phyloP scores from a whole-genome alignment of 352 stramenopile genomes.

The Phytophthora cryptogea region DNA sequence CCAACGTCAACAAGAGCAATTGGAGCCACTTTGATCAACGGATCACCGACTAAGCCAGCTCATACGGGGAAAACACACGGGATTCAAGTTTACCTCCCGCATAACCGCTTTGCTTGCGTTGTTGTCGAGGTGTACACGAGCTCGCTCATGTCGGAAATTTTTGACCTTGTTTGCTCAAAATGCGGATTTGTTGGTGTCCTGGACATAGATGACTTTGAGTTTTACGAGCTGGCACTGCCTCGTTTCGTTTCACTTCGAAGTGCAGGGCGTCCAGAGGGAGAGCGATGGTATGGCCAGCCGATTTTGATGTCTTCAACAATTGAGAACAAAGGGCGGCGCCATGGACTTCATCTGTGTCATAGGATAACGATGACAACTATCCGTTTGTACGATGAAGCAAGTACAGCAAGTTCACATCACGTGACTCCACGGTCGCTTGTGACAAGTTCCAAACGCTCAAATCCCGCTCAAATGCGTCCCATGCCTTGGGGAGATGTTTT shows the following conservation, averaged over 20 bases:
- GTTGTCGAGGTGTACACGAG: conserved; percentile 64
- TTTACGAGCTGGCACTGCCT: conserved; percentile 81
- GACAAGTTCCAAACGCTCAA: conserved; percentile 73
- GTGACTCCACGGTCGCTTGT: conserved; percentile 75
- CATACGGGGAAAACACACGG: conserved; percentile 44
- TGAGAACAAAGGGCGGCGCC: conserved; percentile 59
- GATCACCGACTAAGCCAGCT: conserved; percentile 50
- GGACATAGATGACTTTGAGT: conserved; percentile 82
- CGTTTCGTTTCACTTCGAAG: conserved; percentile 88
- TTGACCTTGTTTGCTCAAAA: conserved; percentile 75
- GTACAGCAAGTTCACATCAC: conserved; percentile 85
- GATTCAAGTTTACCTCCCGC: conserved; percentile 83
- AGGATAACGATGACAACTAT: conserved; percentile 89
- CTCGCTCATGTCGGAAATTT: conserved; percentile 71
- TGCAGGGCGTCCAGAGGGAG: conserved; percentile 78
- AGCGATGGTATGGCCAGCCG: conserved; percentile 82
- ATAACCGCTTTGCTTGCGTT: conserved; percentile 86
- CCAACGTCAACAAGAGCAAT: conserved; percentile 66
- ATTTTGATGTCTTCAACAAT: conserved; percentile 66
- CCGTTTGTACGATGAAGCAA: conserved; percentile 86
- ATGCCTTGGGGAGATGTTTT: conserved; percentile 83
- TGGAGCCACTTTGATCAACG: conserved; percentile 36
- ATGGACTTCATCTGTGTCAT: conserved; percentile 86
- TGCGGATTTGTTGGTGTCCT: conserved; percentile 77
- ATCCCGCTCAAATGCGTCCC: conserved; percentile 77